Evolutionary conservation across 306 rosid genomes (phyloP), one percentile per base, ranked within the genome.

Genomic region (Quercus agrifolia): DNA sequence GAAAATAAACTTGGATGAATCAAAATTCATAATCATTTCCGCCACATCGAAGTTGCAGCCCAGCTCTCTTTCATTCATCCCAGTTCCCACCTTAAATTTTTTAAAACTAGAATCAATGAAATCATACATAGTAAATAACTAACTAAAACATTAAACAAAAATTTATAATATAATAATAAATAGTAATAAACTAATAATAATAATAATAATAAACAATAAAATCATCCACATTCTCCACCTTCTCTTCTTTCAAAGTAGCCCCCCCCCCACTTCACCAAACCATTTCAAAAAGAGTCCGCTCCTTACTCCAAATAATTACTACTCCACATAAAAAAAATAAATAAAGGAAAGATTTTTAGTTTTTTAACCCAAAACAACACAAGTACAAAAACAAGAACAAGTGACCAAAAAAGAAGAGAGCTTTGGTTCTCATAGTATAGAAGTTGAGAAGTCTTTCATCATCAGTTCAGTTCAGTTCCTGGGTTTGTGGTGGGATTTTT

Each of bases 11-110:
- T 49, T 3, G 54, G 54, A 49, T 3, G 14, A 49, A 49, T 2
- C 54, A 49, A 49, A 49, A 21, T 4, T 15, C 28, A 68, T 25
- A 25, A 68, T 35, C 74, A 73, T 12, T 71, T 61, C 44, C 62
- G 69, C 67, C 78, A 56, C 83, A 80, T 80, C 30, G 78, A 41
- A 80, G 21, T 62, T 64, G 83, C 74, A 35, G 78, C 28, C 67
- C 52, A 11, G n/a, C 52, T 74, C 78, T 56, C 56, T 27, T 27
- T 8, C 35, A 28, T 21, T 28, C 41, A 4, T 63, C 17, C 17
- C 28, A 63, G 35, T 63, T 63, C 17, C 17, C 28, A 63, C 69
- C 31, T 23, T 27, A 14, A 62, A 25, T 12, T 12, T 62, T 62
- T 27, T 27, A 12, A 27, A 62, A 27, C 10, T 11, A 61, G 14